These are phyloP conservation scores for Pinus taeda DNA, from an alignment of 75 land plant genomes.

Conservation along the genomic window DNA sequence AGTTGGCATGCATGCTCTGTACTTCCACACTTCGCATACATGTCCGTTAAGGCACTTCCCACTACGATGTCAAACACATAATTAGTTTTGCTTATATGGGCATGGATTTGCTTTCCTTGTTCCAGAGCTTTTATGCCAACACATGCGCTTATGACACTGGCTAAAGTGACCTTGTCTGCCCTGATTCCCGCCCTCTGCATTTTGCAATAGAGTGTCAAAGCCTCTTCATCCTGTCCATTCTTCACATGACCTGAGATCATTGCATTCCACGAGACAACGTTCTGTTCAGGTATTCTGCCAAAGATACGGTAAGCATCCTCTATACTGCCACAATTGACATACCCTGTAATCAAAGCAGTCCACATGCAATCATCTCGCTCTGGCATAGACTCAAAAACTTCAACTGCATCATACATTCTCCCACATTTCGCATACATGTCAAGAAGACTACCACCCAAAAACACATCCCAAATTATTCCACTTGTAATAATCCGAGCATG, in stretches of 20 bases:
- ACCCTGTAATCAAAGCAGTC: slow-evolving; percentile 43
- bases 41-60: slow-evolving; percentile 50
- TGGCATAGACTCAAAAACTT: slow-evolving; percentile 22
- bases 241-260: slow-evolving; percentile 49
- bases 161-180: slow-evolving; percentile 28
- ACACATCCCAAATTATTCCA: slow-evolving; percentile 17
- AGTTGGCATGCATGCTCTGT: slow-evolving; percentile 31
- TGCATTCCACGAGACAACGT: slow-evolving; percentile 51
- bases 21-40: slow-evolving; percentile 56
- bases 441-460: slow-evolving; percentile 28
- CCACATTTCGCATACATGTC: slow-evolving; percentile 62
- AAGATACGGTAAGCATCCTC: slow-evolving; percentile 46
- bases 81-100: slow-evolving; percentile 20
- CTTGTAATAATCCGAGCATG: slow-evolving; percentile 33
- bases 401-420: slow-evolving; percentile 29
- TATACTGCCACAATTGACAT: slow-evolving; percentile 30
- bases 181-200: slow-evolving; percentile 37
- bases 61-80: slow-evolving; percentile 32
- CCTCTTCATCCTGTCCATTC: slow-evolving; percentile 36
- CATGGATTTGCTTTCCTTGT: slow-evolving; percentile 38
- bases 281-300: slow-evolving; percentile 27
- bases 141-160: slow-evolving; percentile 53
- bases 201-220: slow-evolving; percentile 33
- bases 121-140: slow-evolving; percentile 29
- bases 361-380: slow-evolving; percentile 30